These are phyloP conservation scores for Wickerhamomyces chaumierensis DNA, from an alignment of 805 yeast genomes.

Conservation along the genomic window DNA sequence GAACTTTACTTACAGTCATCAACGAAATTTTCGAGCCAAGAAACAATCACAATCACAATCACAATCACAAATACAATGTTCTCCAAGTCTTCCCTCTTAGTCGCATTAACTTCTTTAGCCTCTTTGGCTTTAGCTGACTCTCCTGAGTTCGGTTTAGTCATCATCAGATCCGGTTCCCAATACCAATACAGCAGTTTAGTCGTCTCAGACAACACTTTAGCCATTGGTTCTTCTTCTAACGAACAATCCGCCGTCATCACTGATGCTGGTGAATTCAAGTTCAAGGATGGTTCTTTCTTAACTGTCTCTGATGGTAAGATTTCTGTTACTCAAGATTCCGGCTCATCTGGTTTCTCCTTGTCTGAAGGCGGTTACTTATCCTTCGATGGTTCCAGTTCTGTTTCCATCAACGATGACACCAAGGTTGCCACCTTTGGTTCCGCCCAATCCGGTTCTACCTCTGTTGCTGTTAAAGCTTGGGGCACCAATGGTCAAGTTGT, in stretches of 20 bases:
- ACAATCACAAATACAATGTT: conserved; percentile 1
- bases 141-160: conserved; percentile 21
- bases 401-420: conserved; percentile 23
- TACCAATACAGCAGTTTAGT: conserved; percentile 22
- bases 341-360: conserved; percentile 30
- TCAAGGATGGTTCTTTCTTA: conserved; percentile 19
- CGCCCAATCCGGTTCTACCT: conserved; percentile 3
- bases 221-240: conserved; percentile 10
- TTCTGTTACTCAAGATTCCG: conserved; percentile 16
- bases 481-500: conserved; percentile 15
- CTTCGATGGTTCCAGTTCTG: conserved; percentile 23
- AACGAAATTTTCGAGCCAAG: no score
- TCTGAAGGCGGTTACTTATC: conserved; percentile 23
- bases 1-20: background rate
- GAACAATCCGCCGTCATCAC: conserved; percentile 15
- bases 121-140: conserved; percentile 26
- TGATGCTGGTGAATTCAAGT: conserved; percentile 22
- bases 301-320: conserved; percentile 16
- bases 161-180: conserved; percentile 25
- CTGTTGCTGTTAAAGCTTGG: conserved; percentile 14
- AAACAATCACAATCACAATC: no score
- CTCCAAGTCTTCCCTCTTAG: conserved; percentile 9
- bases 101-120: conserved; percentile 17
- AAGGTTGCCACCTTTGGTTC: conserved; percentile 10
- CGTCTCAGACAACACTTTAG: conserved; percentile 8